Conservation (phyloP, 345 rosid genomes). For the Lumnitzera racemosa region DNA sequence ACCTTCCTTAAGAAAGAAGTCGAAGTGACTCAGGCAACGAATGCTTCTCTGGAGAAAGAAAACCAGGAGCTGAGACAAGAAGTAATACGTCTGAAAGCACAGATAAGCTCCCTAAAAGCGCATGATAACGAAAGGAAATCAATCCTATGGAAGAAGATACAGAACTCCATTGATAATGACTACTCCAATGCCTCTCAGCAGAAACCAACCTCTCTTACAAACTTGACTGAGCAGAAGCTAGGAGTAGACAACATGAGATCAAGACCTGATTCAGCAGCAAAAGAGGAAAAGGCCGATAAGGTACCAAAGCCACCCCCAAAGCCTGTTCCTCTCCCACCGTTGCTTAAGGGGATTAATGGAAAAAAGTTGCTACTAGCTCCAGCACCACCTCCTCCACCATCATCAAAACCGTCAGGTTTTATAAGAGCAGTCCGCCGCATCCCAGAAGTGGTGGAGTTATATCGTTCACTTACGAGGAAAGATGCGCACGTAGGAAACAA, state of each 20-base stretch:
- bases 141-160: slow-evolving; percentile 84
- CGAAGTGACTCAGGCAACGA: slow-evolving; percentile 45
- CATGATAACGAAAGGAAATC: slow-evolving; percentile 84
- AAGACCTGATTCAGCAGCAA: slow-evolving; percentile 14
- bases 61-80: slow-evolving; percentile 68
- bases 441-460: slow-evolving; percentile 77
- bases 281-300: slow-evolving; percentile 19
- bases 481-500: slow-evolving; percentile 45
- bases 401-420: slow-evolving; percentile 40
- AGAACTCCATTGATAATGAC: slow-evolving; percentile 38
- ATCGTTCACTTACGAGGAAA: slow-evolving; percentile 68
- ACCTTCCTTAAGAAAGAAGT: slow-evolving; percentile 52
- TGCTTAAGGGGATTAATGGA: slow-evolving; percentile 16
- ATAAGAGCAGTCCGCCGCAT: slow-evolving; percentile 61
- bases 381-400: slow-evolving; percentile 70
- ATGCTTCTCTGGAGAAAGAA: slow-evolving; percentile 62
- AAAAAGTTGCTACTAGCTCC: slow-evolving; percentile 14
- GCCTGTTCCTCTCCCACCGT: slow-evolving; percentile 10
- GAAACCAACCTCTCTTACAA: slow-evolving; percentile 35
- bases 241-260: slow-evolving; percentile 16
- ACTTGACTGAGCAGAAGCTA: slow-evolving; percentile 23
- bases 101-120: slow-evolving; percentile 59
- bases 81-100: slow-evolving; percentile 57
- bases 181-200: slow-evolving; percentile 21
- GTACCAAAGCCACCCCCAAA: slow-evolving; percentile 32